phyloP scores from a whole-genome alignment of 495 filamentous ascomycete species.

The Neohortaea acidophila region DNA sequence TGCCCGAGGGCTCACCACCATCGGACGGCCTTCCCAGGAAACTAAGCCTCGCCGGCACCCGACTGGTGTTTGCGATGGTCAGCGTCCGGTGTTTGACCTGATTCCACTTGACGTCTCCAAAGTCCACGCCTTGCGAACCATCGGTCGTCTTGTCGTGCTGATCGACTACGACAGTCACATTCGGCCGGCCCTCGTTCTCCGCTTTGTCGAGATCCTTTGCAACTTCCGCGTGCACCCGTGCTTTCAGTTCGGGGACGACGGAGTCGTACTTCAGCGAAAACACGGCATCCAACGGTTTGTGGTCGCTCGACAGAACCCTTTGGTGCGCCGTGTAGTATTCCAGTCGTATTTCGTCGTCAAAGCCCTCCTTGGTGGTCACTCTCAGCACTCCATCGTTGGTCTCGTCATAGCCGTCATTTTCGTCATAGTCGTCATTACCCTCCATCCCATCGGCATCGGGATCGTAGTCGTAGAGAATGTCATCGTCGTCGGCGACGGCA shows the following conservation, averaged over 20 bases:
- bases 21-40: constrained; percentile 54
- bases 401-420: constrained; percentile 50
- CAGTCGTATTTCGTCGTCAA: constrained; percentile 47
- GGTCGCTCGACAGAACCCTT: constrained; percentile 78
- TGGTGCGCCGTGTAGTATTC: constrained; percentile 80
- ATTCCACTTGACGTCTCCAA: constrained; percentile 58
- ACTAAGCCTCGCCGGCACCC: constrained; percentile 54
- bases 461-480: constrained; percentile 79
- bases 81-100: constrained; percentile 46
- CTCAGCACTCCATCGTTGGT: constrained; percentile 24
- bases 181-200: constrained; percentile 82
- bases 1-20: constrained; percentile 28
- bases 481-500: constrained; percentile 54
- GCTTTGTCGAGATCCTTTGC: constrained; percentile 74
- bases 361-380: constrained; percentile 40
- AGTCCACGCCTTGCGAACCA: constrained; percentile 46
- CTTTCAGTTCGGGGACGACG: constrained; percentile 66
- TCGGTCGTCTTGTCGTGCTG: constrained; percentile 23
- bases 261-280: constrained; percentile 74
- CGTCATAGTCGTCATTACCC: constrained; percentile 37
- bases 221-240: constrained; percentile 71
- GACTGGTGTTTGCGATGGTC: constrained; percentile 83
- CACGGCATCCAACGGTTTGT: constrained; percentile 73
- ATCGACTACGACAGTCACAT: constrained; percentile 73
- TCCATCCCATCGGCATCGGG: constrained; percentile 53